Base-by-base conservation (phyloP, 2,329 filamentous ascomycete species). In the Botrytis paeoniae region DNA sequence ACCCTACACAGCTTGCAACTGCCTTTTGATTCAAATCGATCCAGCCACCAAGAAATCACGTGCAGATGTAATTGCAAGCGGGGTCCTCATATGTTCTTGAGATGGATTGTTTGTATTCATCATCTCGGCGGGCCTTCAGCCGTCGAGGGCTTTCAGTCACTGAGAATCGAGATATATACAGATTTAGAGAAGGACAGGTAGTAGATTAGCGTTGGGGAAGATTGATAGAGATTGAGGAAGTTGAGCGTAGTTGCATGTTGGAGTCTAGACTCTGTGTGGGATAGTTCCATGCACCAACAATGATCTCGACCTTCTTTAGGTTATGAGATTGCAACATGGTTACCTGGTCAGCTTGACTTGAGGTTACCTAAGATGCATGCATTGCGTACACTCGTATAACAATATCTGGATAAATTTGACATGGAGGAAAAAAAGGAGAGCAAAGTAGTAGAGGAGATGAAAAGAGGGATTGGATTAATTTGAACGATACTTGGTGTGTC, bases 311-410 rank as follows among this genome's bases (percentile, higher is more conserved):
- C 37, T 63, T 29, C 7, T 35, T 25, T 48, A 22, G 29, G 22
- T 65, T 43, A 35, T 45, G 62, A 22, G 20, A 65, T 65, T 69
- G 66, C 41, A 61, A 69, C 51, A 61, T 61, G 10, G 66, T 69
- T 69, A 35, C 66, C 66, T 25, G 29, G 66, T n/a, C 51, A 69
- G 54, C 37, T 65, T 48, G 41, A 65, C n/a, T 65, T 35, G 41
- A 65, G 41, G 54, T 43, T 54, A 35, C 51, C 35, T 43, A 60
- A 22, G 66, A 61, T 69, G 66, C 51, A 69, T 45, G 37, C 18
- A 60, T n/a, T 54, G 51, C 66, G 45, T 54, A 32, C 22, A 45
- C 18, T 35, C 16, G 14, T 25, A 62, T 62, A 29, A 57, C 3
- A 37, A 54, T 25, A 54, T 14, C 4, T 69, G 65, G 12, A 35